These are phyloP conservation scores for Priceomyces fermenticarens DNA, from an alignment of 805 yeast species.

Conservation along the genomic window DNA sequence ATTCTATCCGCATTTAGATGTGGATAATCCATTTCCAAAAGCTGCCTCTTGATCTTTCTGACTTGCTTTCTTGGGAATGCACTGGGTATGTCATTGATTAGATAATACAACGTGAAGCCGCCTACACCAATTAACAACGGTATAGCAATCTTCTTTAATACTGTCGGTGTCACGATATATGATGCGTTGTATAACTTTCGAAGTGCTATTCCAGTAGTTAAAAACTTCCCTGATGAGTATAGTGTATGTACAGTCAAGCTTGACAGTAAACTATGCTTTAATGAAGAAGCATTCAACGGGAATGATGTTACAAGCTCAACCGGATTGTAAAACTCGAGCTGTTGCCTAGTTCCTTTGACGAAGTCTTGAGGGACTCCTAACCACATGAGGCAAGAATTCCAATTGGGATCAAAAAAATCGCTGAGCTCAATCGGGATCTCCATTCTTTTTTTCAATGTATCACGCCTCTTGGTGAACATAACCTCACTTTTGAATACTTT, in stretches of 20 bases:
- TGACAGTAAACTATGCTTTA: slow-evolving; percentile 31
- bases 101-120: slow-evolving; percentile 55
- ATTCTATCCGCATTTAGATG: slow-evolving; percentile 76
- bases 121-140: slow-evolving; percentile 53
- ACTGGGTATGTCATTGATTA: slow-evolving; percentile 79
- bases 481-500: slow-evolving; percentile 65
- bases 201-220: slow-evolving; percentile 42
- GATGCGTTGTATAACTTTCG: slow-evolving; percentile 34
- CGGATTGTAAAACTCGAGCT: slow-evolving; percentile 33
- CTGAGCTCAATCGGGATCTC: slow-evolving; percentile 55
- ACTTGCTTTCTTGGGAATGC: slow-evolving; percentile 86
- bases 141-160: slow-evolving; percentile 45
- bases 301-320: slow-evolving; percentile 24
- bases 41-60: slow-evolving; percentile 59
- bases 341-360: slow-evolving; percentile 23
- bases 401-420: slow-evolving; percentile 81
- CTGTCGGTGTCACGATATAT: slow-evolving; percentile 34
- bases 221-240: slow-evolving; percentile 36
- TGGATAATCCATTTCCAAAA: slow-evolving; percentile 70
- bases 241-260: slow-evolving; percentile 40
- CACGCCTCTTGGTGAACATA: slow-evolving; percentile 80
- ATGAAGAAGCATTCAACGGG: slow-evolving; percentile 26
- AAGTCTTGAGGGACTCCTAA: slow-evolving; percentile 35
- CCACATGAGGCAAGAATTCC: slow-evolving; percentile 55
- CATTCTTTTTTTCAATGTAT: slow-evolving; percentile 56